phyloP scores from a whole-genome alignment of 1,284 basidiomycete species.

The Exobasidium rhododendri region DNA sequence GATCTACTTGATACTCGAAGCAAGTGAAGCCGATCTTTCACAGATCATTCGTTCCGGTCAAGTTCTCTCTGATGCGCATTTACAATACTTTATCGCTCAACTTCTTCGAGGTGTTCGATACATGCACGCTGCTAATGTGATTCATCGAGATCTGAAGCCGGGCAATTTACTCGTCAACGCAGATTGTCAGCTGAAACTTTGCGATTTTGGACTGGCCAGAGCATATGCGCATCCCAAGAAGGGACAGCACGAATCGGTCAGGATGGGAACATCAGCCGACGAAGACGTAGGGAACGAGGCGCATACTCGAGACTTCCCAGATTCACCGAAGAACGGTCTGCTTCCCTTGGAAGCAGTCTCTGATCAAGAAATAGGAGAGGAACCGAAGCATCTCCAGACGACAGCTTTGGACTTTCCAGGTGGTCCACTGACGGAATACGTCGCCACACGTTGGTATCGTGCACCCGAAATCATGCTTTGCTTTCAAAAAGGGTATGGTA shows the following conservation, averaged over 20 bases:
- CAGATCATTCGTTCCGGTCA: conserved; percentile 53
- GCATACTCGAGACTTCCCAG: not conserved
- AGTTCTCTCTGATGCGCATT: conserved; percentile 47
- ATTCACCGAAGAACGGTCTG: conserved; percentile 1
- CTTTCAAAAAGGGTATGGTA: conserved; percentile 49
- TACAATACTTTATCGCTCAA: conserved; percentile 53
- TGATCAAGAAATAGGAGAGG: not conserved
- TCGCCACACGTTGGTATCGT: conserved; percentile 53
- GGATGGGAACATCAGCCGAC: not conserved
- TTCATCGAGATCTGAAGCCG: conserved; percentile 53
- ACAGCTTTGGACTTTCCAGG: conserved; percentile 46
- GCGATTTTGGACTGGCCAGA: conserved; percentile 52
- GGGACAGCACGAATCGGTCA: too few relatives aligned
- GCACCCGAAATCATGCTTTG: conserved; percentile 55
- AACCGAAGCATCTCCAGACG: conserved; percentile 8
- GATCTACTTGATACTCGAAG: conserved; percentile 49
- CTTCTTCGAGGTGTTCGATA: conserved; percentile 48
- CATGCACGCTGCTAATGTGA: conserved; percentile 50
- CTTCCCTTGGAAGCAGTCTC: not conserved
- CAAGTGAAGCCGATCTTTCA: conserved; percentile 51
- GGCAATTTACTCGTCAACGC: conserved; percentile 54
- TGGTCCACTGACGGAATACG: conserved; percentile 52
- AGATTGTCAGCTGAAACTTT: conserved; percentile 49
- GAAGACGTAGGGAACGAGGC: not conserved
- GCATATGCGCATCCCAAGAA: conserved; percentile 22